These are phyloP conservation scores for Nemania diffusa DNA, from an alignment of 2,329 filamentous ascomycete species.

Conservation along the genomic window DNA sequence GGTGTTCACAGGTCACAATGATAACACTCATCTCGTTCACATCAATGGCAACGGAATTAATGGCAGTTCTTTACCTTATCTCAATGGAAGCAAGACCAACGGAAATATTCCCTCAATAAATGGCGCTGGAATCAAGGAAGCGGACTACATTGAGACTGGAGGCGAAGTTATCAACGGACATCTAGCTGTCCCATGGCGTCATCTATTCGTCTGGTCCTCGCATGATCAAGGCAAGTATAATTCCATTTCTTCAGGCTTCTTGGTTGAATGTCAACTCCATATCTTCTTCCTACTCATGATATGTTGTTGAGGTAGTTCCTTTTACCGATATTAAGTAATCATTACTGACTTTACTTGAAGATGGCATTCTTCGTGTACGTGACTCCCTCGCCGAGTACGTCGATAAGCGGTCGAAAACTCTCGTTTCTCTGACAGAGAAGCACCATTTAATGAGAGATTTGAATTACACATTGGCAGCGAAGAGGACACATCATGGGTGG, in stretches of 20 bases:
- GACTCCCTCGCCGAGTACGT: conserved; percentile 19
- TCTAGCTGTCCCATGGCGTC: neutral
- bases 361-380: conserved; percentile 24
- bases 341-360: conserved; percentile 18
- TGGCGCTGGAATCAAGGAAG: neutral
- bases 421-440: conserved; percentile 1
- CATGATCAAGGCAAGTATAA: conserved; percentile 32
- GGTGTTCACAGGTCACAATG: neutral
- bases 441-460: conserved; percentile 18
- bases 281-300: neutral
- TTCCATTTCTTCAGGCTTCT: neutral
- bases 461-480: conserved; percentile 30
- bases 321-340: neutral
- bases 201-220: conserved; percentile 34
- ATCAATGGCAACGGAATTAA: neutral
- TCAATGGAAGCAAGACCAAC: neutral
- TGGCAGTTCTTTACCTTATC: neutral
- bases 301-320: neutral
- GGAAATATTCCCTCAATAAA: neutral
- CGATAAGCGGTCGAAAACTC: neutral
- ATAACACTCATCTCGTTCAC: neutral
- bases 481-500: conserved; percentile 34
- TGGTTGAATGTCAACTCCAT: neutral
- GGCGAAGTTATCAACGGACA: neutral
- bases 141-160: neutral